Evolutionary conservation across 257 asterid species (phyloP), one percentile per base, ranked within the genome.

Genomic region (Pogostemon cablin): DNA sequence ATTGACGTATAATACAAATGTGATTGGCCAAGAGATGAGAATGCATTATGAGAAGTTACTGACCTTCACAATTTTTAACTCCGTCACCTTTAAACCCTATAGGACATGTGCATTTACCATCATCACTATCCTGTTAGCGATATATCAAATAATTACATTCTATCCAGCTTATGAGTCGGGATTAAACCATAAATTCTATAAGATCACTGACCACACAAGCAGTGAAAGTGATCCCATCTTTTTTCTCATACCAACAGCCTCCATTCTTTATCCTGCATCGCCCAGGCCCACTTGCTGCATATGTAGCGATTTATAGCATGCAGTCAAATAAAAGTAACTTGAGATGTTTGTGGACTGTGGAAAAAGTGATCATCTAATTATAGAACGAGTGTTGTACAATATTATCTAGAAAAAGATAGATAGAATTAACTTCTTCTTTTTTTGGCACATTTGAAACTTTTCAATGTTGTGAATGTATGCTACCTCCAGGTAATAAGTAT

Each of bases 81-180:
- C 98, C 97, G 10, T 90, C 96, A 0, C 96, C 97, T 76, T 74
- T 85, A 78, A 90, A 87, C 57, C 98, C 96, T 2, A 84, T 86
- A 79, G 98, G 97, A 67, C 97, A 91, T 2, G 74, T 34, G 76
- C 98, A 93, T 69, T 90, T 90, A 40, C 92, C 90, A 59, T 81
- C 92, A 42, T 85, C 88, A 9, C 58, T 72, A 78, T 85, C 92
- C 98, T 90, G 86, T 77, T 71, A 39, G 65, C 35, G 42, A 34
- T 34, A 55, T 52, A 44, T 44, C 60, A 17, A 66, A 63, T 6
- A 38, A 38, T 17, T 54, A 56, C 63, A 62, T 67, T 54, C 47
- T 50, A 62, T 41, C 58, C 59, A 69, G 47, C 37, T 59, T 77
- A 49, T 37, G 54, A 58, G 65, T 63, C 9, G 62, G 61, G 60